Base-by-base conservation (phyloP, 352 stramenopile species). In the Pythium scleroteichum region DNA sequence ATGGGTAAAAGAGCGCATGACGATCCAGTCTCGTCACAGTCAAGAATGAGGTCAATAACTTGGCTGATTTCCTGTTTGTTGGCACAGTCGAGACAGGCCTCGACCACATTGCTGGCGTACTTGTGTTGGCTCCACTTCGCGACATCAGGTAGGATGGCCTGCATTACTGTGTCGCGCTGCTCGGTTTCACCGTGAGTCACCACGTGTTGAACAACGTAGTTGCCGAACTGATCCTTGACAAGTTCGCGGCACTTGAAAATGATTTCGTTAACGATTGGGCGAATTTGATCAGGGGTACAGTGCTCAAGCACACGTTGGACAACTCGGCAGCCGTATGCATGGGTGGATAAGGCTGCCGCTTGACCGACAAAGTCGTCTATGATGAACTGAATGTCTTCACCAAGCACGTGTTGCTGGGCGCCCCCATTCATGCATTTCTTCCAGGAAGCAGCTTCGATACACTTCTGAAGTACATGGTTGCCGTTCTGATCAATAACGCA, bases 391-490 rank as follows among this genome's bases (percentile, higher is more conserved):
- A 99, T 97, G 50, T 97, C 85, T 29, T 93, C 72, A 24, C 84
- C 79, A 12, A 91, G 85, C 40, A 93, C 81, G 22, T 73, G 38
- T 26, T 73, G 27, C 5, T 46, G 17, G 3, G 27, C 44, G 20
- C 64, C 64, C 8, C 46, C 57, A 13, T 49, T 45, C 12, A 59
- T 58, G 42, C 57, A 52, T 16, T 65, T 67, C 23, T 74, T 74
- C 72, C 74, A 88, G 33, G 82, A 92, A 29, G 84, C 77, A 17
- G 75, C 81, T 62, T 99, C 96, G 47, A 99, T 98, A 66, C 92
- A 98, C 71, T 99, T 99, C 66, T 99, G 97, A 44, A 99, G 88
- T 9, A 99, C 97, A 67, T 99, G 97, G 62, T 99, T 99, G 13
- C 96, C 97, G 67, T 98, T 98, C 66, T 99, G 97, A 62, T 99